Percentiles rank a stretch among this genome's conserved stretches.
Evolutionary conservation across 768 basidiomycete genomes (phyloP).

Genomic region (Tricholoma bakamatsutake): DNA sequence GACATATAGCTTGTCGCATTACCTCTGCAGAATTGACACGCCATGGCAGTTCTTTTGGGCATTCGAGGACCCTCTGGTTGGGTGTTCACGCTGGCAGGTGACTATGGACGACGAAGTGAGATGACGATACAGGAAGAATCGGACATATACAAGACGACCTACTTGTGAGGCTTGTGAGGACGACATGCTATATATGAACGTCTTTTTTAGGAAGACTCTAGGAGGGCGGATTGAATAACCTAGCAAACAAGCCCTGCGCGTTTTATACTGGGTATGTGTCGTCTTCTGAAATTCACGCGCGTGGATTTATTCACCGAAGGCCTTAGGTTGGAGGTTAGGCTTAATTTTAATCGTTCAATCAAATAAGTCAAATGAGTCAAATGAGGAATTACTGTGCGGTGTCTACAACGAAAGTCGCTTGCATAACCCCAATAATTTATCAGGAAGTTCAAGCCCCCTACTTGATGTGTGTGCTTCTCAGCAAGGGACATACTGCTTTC

Average conservation of each 20-base stretch:
- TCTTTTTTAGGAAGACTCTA: neutral
- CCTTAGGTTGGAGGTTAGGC: neutral
- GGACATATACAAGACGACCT: neutral
- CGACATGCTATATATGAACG: constrained; percentile 8
- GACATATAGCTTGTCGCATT: constrained; percentile 7
- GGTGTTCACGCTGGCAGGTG: neutral
- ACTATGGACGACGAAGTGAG: neutral
- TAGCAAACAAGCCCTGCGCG: neutral
- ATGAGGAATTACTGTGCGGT: neutral
- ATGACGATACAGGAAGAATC: neutral
- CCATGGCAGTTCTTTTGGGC: constrained; percentile 56
- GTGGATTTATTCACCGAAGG: neutral
- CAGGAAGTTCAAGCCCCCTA: neutral
- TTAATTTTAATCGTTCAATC: neutral
- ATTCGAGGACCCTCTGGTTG: constrained; percentile 15
- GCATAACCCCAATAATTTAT: neutral
- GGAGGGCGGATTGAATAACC: constrained; percentile 1
- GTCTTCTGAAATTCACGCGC: neutral
- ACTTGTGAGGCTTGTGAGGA: constrained; percentile 8
- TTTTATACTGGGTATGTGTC: neutral
- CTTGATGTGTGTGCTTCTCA: neutral
- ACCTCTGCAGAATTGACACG: constrained; percentile 73
- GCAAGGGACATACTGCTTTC: neutral
- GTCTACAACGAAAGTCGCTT: neutral
- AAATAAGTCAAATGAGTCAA: too few relatives aligned